Evolutionary conservation across 2,329 filamentous ascomycete species (phyloP).

Genomic region (Fusarium poae): DNA sequence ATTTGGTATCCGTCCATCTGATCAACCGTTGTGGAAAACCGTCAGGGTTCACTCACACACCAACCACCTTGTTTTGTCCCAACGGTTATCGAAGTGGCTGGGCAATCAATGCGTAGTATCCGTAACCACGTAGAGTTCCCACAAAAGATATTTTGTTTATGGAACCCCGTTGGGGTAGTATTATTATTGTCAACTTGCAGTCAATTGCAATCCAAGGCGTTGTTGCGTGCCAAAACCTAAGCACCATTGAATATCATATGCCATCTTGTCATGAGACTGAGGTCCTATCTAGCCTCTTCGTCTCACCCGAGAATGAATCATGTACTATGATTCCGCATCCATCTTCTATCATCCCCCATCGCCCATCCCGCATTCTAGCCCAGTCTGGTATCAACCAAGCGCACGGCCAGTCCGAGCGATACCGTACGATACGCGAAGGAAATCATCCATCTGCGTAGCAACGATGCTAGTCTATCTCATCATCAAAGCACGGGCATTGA

Average conservation of each 20-base stretch:
- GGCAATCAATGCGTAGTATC: not conserved
- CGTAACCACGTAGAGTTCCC: not conserved
- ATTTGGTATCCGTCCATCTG: not conserved
- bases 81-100: slow-evolving; percentile 19
- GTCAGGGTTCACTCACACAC: slow-evolving; percentile 18
- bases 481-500: slow-evolving; percentile 6
- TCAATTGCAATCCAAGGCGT: not conserved
- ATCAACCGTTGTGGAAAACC: slow-evolving; percentile 4
- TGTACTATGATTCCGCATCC: not conserved
- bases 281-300: not conserved
- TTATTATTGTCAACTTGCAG: not conserved
- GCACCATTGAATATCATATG: not conserved
- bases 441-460: slow-evolving; percentile 2
- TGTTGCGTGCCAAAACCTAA: not conserved
- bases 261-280: not conserved
- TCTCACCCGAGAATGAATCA: not conserved
- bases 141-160: not conserved
- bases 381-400: not conserved
- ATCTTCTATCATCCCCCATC: not conserved
- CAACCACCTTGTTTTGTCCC: slow-evolving; percentile 20
- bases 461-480: slow-evolving; percentile 1
- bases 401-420: slow-evolving; percentile 15
- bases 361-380: slow-evolving; percentile 12
- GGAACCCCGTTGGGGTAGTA: not conserved
- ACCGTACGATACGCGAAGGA: slow-evolving; percentile 10